A percentile compares a stretch with the other conserved stretches of the same genome.
Evolutionary conservation across 108 stramenopile genomes (phyloP).

Genomic region (Parmales sp.): DNA sequence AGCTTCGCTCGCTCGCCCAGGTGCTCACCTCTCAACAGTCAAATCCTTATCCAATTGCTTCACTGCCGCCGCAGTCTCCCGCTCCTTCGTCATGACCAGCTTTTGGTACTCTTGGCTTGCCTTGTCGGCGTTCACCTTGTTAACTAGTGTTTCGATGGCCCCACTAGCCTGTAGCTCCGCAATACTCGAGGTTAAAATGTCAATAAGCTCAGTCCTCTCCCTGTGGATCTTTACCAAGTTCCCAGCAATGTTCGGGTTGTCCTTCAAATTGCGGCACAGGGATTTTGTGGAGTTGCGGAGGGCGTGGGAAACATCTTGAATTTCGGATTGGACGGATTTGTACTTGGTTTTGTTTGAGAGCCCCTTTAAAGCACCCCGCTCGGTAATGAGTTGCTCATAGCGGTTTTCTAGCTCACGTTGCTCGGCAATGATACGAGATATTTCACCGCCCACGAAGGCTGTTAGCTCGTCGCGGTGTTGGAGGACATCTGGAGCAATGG

Average conservation of each 20-base stretch:
- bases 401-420: background rate
- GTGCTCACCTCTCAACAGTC: background rate
- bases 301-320: constrained; percentile 45
- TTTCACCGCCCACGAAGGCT: constrained; percentile 50
- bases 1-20: too few relatives aligned
- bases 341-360: constrained; percentile 46
- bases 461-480: constrained; percentile 51
- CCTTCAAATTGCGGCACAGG: constrained; percentile 45
- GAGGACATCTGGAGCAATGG: constrained; percentile 48
- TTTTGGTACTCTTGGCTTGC: background rate
- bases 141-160: background rate
- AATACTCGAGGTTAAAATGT: constrained; percentile 26
- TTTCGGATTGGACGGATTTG: constrained; percentile 44
- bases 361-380: constrained; percentile 40
- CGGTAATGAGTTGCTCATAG: constrained; percentile 29
- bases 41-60: background rate
- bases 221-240: constrained; percentile 49
- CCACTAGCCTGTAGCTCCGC: constrained; percentile 16
- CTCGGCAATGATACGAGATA: background rate
- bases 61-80: constrained; percentile 1
- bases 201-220: constrained; percentile 41
- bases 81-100: background rate
- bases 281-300: constrained; percentile 46
- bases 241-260: constrained; percentile 50
- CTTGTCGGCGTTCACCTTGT: background rate